Evolutionary conservation across 108 stramenopile species (phyloP), one percentile per base, ranked within the genome.

Genomic region (Parietichytrium sp.): DNA sequence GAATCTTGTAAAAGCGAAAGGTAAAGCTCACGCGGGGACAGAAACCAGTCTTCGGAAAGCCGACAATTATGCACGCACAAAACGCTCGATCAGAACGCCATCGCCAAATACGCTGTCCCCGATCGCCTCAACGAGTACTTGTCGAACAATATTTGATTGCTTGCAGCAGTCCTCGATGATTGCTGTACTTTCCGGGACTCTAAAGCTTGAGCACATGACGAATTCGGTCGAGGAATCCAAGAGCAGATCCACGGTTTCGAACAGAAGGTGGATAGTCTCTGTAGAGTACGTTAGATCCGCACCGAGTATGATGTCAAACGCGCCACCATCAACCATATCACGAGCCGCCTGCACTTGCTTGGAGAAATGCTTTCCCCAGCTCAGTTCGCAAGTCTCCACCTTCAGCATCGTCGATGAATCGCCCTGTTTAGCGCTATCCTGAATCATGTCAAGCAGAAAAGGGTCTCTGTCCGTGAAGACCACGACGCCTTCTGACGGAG

Each of bases 121-220:
- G 20, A 72, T 72, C 20, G 36, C 61, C 38, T 72, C 20, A 10
- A 16, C 12, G 1, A 72, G 61, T 0, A 72, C 38, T 8, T 72
- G 16, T 6, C 61, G 61, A n/a, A 45, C 61, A 27, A 72, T 16
- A 72, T 20, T 42, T 10, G 23, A 25, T 45, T 42, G 61, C 15
- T 25, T 16, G 45, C 61, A 72, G 20, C 25, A 25, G 1, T 25
- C 61, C 1, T n/a, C 6, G 15, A 72, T 20, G 1, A 72, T 31
- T 13, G 36, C 42, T 23, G 61, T 23, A 6, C 38, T 72, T n/a
- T 72, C 61, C 61, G 36, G 15, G 0, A 72, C 61, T 6, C 61
- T n/a, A 72, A 72, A 72, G 33, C 61, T 72, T 25, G 61, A 72
- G 61, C 61, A 72, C 8, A 72, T n/a, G 10, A 72, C 61, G 2